Conservation (phyloP, 2,329 filamentous ascomycete genomes). For the Coccinonectria pachysandricola region DNA sequence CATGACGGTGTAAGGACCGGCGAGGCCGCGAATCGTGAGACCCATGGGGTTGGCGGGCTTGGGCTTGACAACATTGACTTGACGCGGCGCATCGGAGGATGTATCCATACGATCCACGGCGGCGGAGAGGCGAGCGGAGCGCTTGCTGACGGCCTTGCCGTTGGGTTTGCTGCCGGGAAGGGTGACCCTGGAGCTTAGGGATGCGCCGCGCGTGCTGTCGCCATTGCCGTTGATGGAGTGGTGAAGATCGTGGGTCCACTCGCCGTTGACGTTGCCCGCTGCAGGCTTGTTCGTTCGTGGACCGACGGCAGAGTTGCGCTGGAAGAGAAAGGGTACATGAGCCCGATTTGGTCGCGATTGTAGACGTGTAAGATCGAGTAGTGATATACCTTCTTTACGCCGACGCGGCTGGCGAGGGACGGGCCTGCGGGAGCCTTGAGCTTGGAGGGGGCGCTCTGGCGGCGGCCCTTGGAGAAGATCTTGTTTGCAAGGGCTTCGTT, state of each 20-base stretch:
- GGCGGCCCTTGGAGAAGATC: conserved; percentile 56
- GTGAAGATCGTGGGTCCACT: conserved; percentile 66
- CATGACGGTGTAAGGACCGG: conserved; percentile 61
- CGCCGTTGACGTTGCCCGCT: conserved; percentile 49
- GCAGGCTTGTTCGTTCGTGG: conserved; percentile 18
- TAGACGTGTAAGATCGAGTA: no score
- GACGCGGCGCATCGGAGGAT: conserved; percentile 20
- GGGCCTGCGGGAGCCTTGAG: conserved; percentile 36
- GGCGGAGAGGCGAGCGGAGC: conserved; percentile 31
- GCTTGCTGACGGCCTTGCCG: conserved; percentile 14
- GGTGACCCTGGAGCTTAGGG: conserved; percentile 38
- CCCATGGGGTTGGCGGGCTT: conserved; percentile 28
- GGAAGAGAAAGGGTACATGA: conserved; percentile 2
- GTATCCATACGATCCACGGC: conserved; percentile 33
- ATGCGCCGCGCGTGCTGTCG: conserved; percentile 20
- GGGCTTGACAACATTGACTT: conserved; percentile 25
- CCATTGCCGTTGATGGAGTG: conserved; percentile 28
- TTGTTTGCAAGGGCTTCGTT: conserved; percentile 60
- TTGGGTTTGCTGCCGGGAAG: conserved; percentile 29
- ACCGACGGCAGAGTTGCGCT: conserved; percentile 14
- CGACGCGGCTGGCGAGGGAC: conserved; percentile 61
- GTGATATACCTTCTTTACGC: conserved; percentile 60
- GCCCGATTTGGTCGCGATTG: no score
- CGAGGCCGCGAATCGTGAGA: conserved; percentile 63
- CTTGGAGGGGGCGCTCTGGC: conserved; percentile 44